Conservation (phyloP, 2,329 filamentous ascomycete genomes). For the Apiospora malaysiana region DNA sequence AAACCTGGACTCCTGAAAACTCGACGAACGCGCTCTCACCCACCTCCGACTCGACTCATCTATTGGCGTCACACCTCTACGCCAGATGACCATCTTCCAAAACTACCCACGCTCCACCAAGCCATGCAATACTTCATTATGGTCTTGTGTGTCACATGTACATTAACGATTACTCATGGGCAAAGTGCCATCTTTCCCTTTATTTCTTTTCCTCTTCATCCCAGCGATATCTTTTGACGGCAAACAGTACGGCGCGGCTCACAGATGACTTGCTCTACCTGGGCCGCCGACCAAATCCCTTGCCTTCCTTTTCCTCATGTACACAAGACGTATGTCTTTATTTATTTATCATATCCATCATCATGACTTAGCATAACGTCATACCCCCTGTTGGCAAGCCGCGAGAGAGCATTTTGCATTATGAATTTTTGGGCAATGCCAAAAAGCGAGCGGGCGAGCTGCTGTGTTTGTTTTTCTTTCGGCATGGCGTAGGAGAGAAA, state of each 20-base stretch:
- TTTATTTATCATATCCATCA: background rate
- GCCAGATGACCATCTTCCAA: background rate
- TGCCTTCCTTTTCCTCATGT: slow-evolving; percentile 6
- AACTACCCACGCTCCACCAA: background rate
- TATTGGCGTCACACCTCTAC: background rate
- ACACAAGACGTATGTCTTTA: background rate
- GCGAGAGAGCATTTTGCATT: slow-evolving; percentile 13
- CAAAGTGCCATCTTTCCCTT: background rate
- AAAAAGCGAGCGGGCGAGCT: slow-evolving; percentile 8
- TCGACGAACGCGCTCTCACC: background rate
- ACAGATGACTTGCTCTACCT: background rate
- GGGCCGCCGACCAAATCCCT: background rate
- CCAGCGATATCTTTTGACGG: slow-evolving; percentile 12
- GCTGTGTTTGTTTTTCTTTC: slow-evolving; percentile 12
- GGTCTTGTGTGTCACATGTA: background rate
- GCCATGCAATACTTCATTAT: background rate
- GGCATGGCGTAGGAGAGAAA: slow-evolving; percentile 19
- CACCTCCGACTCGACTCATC: background rate
- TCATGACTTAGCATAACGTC: slow-evolving; percentile 1
- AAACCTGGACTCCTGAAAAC: slow-evolving; percentile 7
- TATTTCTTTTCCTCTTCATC: slow-evolving; percentile 1
- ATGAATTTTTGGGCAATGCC: slow-evolving; percentile 1
- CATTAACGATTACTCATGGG: slow-evolving; percentile 4
- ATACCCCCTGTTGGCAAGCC: background rate
- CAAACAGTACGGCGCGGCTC: background rate